Evolutionary conservation across 768 basidiomycete species (phyloP), one percentile per base, ranked within the genome.

Genomic region (Phanerodontia chrysosporium): DNA sequence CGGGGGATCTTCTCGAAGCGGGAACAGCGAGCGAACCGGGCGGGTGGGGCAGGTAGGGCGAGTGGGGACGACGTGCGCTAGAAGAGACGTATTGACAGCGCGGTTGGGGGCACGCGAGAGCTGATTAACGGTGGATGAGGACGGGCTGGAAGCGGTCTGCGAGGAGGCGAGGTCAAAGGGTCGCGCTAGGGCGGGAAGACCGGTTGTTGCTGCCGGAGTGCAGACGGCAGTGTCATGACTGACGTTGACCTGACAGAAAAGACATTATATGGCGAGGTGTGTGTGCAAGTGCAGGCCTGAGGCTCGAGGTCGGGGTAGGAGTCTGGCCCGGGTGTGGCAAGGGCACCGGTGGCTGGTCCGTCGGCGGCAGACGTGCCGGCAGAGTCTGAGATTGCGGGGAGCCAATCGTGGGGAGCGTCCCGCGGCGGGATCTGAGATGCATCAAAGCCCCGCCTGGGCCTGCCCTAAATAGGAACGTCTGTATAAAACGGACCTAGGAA

Each of bases 391-490:
- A 18, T 9, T 18, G 39, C 39, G 18, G 39, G 35, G 52, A 53
- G 52, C 52, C 52, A 53, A 53, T 53, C 52, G 30, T n/a, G 36
- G 35, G 21, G n/a, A 36, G 21, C 36, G 52, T 13, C 9, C 9
- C 21, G 35, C 13, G 6, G 6, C 36, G 25, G 18, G 52, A 53
- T 39, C 52, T 53, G 25, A 30, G 55, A 56, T 56, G 24, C n/a
- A 29, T 45, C 55, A 48, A 9, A 30, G 44, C 29, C 55, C 30
- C 13, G 28, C 32, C 45, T 56, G 44, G 65, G 66, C 66, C 75
- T 66, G 71, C 77, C 76, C 76, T 78, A 67, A 76, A 74, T 35
- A 10, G 14, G 57, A 42, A 29, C 25, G n/a, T 14, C 39, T 21
- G 57, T 61, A 60, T 58, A 64, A 62, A 49, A 51, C 18, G 14